Evolutionary conservation across 768 basidiomycete genomes (phyloP).

Genomic region (Mycena indigotica): DNA sequence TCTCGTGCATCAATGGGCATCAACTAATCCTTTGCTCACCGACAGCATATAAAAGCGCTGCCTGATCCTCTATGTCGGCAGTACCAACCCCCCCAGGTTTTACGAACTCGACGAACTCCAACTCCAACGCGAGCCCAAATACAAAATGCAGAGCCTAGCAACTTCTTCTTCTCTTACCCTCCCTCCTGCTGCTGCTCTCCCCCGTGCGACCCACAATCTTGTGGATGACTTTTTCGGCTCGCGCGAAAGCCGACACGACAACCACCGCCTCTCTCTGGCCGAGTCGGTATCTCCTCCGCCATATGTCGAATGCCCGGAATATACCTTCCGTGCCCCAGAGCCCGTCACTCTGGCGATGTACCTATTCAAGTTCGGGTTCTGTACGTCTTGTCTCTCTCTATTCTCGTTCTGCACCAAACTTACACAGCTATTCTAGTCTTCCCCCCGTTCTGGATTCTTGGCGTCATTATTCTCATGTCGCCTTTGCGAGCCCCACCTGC

Average conservation of each 20-base stretch:
- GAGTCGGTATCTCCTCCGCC: conserved; percentile 37
- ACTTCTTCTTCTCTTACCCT: background rate
- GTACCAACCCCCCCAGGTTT: too few relatives aligned
- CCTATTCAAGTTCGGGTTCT: conserved; percentile 65
- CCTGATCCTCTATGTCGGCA: too few relatives aligned
- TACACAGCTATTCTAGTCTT: conserved; percentile 45
- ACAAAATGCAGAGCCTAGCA: background rate
- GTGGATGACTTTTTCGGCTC: conserved; percentile 41
- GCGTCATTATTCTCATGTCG: conserved; percentile 55
- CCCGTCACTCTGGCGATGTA: conserved; percentile 59
- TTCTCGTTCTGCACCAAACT: conserved; percentile 1
- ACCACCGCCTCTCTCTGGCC: conserved; percentile 31
- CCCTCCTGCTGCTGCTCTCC: background rate
- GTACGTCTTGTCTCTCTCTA: conserved; percentile 38
- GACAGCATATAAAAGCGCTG: too few relatives aligned
- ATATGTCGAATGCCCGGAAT: conserved; percentile 45
- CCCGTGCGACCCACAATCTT: conserved; percentile 23
- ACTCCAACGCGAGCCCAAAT: too few relatives aligned
- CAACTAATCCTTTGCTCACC: too few relatives aligned
- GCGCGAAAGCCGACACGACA: conserved; percentile 45
- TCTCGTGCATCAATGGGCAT: too few relatives aligned
- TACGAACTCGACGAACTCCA: background rate
- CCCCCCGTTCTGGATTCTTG: conserved; percentile 63
- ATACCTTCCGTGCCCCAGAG: conserved; percentile 43
- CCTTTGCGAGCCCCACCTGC: conserved; percentile 49